Conservation (phyloP, 2,329 filamentous ascomycete species). For the Talaromyces piceae region DNA sequence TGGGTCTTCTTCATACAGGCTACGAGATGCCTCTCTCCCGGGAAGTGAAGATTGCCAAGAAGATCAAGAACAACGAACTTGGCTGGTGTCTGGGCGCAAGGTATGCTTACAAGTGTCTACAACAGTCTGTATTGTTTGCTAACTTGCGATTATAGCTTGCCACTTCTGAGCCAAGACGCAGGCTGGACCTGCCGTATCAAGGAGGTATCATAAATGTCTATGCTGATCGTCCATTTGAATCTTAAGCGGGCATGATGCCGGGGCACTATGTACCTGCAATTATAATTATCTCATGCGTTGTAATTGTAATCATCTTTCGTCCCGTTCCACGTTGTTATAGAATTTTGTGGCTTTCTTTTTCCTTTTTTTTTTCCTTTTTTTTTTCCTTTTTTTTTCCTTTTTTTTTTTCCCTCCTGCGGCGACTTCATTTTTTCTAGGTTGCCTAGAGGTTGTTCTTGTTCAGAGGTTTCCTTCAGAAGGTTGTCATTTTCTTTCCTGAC, state of each 20-base stretch:
- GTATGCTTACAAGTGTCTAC: slow-evolving; percentile 44
- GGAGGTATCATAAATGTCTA: slow-evolving; percentile 54
- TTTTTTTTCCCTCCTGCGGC: too few species aligned
- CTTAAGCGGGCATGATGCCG: slow-evolving; percentile 17
- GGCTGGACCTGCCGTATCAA: slow-evolving; percentile 87
- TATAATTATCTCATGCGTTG: slow-evolving; percentile 18
- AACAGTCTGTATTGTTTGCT: slow-evolving; percentile 28
- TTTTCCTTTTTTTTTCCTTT: too few species aligned
- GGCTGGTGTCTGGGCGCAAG: slow-evolving; percentile 97
- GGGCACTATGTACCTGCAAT: slow-evolving; percentile 19
- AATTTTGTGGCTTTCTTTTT: slow-evolving; percentile 8
- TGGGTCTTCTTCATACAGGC: slow-evolving; percentile 83
- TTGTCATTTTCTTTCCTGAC: background rate
- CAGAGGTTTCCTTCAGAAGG: background rate
- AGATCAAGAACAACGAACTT: slow-evolving; percentile 93
- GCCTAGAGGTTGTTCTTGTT: background rate
- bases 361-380: too few species aligned
- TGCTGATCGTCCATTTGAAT: slow-evolving; percentile 16
- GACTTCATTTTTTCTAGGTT: background rate
- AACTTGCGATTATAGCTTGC: slow-evolving; percentile 53
- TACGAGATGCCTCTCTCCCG: slow-evolving; percentile 97
- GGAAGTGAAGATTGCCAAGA: slow-evolving; percentile 97
- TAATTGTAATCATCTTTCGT: slow-evolving; percentile 17
- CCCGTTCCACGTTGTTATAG: slow-evolving; percentile 11
- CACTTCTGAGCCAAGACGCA: slow-evolving; percentile 69